Conservation (phyloP, 441 rosid genomes). For the Pelargonium cotyledonis region DNA sequence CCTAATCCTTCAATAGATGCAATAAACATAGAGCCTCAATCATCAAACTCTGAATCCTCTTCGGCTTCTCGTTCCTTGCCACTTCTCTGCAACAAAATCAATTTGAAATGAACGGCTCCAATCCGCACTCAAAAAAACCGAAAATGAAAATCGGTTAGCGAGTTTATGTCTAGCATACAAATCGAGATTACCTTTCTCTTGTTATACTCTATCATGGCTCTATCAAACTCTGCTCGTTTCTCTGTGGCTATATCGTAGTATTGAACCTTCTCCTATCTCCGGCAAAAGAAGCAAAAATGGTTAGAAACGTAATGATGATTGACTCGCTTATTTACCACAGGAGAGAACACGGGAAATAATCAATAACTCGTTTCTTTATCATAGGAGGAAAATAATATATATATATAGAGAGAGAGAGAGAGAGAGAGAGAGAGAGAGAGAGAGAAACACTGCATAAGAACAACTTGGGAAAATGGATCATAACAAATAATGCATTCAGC, state of each 20-base stretch:
- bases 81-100: constrained; percentile 43
- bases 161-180: neutral
- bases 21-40: constrained; percentile 25
- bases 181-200: constrained; percentile 47
- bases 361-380: too few relatives aligned
- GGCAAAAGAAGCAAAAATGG: constrained; percentile 9
- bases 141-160: neutral
- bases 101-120: too few relatives aligned
- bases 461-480: too few relatives aligned
- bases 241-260: constrained; percentile 81
- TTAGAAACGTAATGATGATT: too few relatives aligned
- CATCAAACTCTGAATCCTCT: constrained; percentile 51
- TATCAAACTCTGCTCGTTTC: constrained; percentile 80
- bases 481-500: too few relatives aligned
- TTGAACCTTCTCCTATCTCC: constrained; percentile 69
- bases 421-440: too few relatives aligned
- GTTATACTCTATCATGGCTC: constrained; percentile 55
- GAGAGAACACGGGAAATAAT: too few relatives aligned
- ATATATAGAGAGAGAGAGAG: too few relatives aligned
- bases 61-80: constrained; percentile 54
- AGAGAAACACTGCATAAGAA: too few relatives aligned
- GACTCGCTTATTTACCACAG: too few relatives aligned
- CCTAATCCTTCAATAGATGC: too few relatives aligned
- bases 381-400: too few relatives aligned
- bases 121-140: neutral